Evolutionary conservation across 2,329 filamentous ascomycete genomes (phyloP).

Genomic region (Metarhizium guizhouense): DNA sequence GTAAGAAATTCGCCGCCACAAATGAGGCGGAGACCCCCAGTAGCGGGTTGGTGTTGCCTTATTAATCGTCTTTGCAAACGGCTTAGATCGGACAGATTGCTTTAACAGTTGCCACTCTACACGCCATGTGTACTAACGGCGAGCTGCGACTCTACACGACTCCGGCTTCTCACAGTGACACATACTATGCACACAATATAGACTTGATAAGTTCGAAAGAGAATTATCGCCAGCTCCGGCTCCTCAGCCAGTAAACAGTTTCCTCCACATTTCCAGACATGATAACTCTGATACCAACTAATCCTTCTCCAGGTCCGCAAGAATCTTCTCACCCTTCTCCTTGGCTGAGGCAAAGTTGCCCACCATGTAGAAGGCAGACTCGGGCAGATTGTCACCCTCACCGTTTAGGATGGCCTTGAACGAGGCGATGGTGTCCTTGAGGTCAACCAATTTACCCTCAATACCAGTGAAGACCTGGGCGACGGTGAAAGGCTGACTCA

Average conservation of each 20-base stretch:
- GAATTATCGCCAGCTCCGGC: slow-evolving; percentile 30
- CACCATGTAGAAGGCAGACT: slow-evolving; percentile 96
- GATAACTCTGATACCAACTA: slow-evolving; percentile 29
- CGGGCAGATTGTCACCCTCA: slow-evolving; percentile 91
- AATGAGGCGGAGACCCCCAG: too few relatives aligned
- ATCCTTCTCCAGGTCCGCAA: slow-evolving; percentile 78
- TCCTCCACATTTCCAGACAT: slow-evolving; percentile 25
- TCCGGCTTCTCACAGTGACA: too few relatives aligned
- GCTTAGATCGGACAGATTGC: too few relatives aligned
- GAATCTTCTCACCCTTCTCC: slow-evolving; percentile 99
- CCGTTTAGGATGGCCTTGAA: slow-evolving; percentile 97
- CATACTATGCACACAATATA: slow-evolving; percentile 34
- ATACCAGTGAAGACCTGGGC: slow-evolving; percentile 80
- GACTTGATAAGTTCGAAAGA: slow-evolving; percentile 42
- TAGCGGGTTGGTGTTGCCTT: too few relatives aligned
- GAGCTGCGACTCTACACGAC: too few relatives aligned
- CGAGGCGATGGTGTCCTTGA: slow-evolving; percentile 95
- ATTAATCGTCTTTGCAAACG: too few relatives aligned
- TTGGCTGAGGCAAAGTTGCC: slow-evolving; percentile 89
- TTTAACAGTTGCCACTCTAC: too few relatives aligned
- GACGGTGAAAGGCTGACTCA: slow-evolving; percentile 97
- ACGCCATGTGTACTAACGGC: too few relatives aligned
- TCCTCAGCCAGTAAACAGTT: slow-evolving; percentile 52
- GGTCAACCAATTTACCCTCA: slow-evolving; percentile 91
- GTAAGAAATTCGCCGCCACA: too few relatives aligned